Conservation (phyloP, 768 basidiomycete genomes). For the Trametes cinnabarina region DNA sequence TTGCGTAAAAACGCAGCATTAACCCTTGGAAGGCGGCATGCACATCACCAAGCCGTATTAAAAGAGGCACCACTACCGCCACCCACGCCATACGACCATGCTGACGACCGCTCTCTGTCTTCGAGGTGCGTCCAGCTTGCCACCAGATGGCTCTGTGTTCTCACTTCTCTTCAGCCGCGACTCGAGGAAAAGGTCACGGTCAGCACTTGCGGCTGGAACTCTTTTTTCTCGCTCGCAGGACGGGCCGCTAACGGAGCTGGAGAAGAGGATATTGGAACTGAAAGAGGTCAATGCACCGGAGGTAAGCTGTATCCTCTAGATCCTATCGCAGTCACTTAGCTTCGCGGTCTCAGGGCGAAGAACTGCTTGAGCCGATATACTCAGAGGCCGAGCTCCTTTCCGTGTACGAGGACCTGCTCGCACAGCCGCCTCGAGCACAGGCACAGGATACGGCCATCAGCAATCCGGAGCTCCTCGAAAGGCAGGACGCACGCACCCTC, state of each 20-base stretch:
- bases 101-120: conserved; percentile 7
- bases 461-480: not conserved
- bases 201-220: not conserved
- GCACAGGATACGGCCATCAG: conserved; percentile 6
- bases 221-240: conserved; percentile 6
- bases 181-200: not conserved
- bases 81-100: not conserved
- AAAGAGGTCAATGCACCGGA: conserved; percentile 11
- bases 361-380: conserved; percentile 18
- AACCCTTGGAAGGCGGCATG: not conserved
- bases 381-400: conserved; percentile 38
- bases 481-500: conserved; percentile 27
- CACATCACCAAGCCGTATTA: conserved; percentile 1
- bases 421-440: conserved; percentile 21
- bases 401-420: conserved; percentile 43
- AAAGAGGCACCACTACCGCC: not conserved
- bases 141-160: not conserved
- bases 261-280: conserved; percentile 21
- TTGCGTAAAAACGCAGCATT: not conserved
- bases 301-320: not conserved
- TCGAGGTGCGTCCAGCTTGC: not conserved
- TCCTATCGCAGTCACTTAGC: not conserved
- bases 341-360: not conserved
- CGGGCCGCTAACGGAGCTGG: conserved; percentile 13
- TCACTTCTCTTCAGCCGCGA: not conserved